Conservation (phyloP, 345 rosid species). For the Camelina sativa region DNA sequence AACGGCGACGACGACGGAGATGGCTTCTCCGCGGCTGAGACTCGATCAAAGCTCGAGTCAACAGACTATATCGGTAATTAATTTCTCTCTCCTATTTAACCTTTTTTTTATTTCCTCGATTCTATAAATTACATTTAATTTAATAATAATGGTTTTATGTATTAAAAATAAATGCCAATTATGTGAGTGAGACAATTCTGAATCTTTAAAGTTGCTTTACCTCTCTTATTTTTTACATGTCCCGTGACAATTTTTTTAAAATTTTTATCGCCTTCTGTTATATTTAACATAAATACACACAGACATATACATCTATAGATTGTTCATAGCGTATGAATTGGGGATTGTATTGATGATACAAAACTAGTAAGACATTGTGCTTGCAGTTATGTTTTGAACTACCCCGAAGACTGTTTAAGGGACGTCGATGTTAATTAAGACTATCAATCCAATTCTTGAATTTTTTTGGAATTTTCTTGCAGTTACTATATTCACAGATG, state of each 20-base stretch:
- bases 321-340: conserved; percentile 8
- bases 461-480: conserved; percentile 37
- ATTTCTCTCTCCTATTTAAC: conserved; percentile 21
- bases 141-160: not conserved
- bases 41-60: conserved; percentile 78
- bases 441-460: conserved; percentile 11
- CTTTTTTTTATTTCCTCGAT: conserved; percentile 9
- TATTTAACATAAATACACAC: conserved; percentile 8
- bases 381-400: conserved; percentile 15
- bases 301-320: conserved; percentile 3
- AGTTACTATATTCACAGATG: conserved; percentile 78
- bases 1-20: conserved; percentile 49
- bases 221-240: conserved; percentile 5
- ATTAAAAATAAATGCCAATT: conserved; percentile 13
- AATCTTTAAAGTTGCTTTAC: conserved; percentile 19
- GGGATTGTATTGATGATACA: conserved; percentile 6
- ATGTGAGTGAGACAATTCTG: conserved; percentile 30
- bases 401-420: not conserved
- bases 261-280: not conserved
- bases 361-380: conserved; percentile 12
- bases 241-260: conserved; percentile 32
- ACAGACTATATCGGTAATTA: conserved; percentile 87
- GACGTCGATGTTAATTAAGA: conserved; percentile 7
- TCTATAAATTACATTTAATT: not conserved
- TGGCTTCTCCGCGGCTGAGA: conserved; percentile 60